These are phyloP conservation scores for Glycine soja DNA, from an alignment of 306 rosid genomes.

Conservation along the genomic window DNA sequence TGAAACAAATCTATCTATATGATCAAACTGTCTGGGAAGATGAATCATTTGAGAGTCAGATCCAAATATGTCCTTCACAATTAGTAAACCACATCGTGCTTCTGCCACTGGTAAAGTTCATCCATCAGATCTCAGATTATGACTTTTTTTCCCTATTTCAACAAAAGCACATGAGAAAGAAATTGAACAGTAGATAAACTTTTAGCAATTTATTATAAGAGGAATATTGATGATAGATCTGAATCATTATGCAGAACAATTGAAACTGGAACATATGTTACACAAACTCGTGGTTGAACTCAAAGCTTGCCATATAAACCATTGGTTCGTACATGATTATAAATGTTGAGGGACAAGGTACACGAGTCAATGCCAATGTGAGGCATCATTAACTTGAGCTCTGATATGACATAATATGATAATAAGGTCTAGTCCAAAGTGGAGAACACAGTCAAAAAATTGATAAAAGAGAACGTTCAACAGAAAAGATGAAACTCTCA, in stretches of 20 bases:
- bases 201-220: neutral
- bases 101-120: neutral
- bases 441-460: conserved; percentile 12
- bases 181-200: neutral
- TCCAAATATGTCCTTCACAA: neutral
- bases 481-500: neutral
- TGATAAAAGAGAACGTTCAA: neutral
- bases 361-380: neutral
- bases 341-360: conserved; percentile 17
- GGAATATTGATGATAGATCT: conserved; percentile 2
- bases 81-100: conserved; percentile 18
- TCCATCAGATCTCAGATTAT: conserved; percentile 33
- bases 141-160: conserved; percentile 48
- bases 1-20: neutral
- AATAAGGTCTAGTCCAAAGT: neutral
- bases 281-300: neutral
- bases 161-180: conserved; percentile 28
- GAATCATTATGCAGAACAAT: conserved; percentile 14
- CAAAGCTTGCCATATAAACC: neutral
- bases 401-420: conserved; percentile 27
- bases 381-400: conserved; percentile 21
- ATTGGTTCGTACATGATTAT: neutral
- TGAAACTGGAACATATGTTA: neutral
- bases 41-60: neutral
- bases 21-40: neutral